Evolutionary conservation across 768 basidiomycete species (phyloP).

Genomic region (Suillus brevipes): DNA sequence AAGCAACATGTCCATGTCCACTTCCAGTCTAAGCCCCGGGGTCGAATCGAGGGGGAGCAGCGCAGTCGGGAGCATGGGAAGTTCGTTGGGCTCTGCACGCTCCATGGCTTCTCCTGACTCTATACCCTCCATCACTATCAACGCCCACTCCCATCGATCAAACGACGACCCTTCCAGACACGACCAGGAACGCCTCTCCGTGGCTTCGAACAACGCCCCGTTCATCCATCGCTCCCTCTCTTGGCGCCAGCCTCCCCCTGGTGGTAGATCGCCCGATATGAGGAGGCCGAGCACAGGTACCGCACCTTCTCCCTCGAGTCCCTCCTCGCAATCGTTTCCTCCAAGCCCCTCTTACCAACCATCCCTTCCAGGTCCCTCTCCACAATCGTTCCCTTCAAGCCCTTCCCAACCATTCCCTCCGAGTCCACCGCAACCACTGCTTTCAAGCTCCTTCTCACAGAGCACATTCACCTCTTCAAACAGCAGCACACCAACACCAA

Average conservation of each 20-base stretch:
- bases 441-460: neutral
- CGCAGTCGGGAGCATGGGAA: neutral
- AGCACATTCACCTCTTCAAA: neutral
- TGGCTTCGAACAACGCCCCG: neutral
- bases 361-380: neutral
- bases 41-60: neutral
- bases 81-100: neutral
- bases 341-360: neutral
- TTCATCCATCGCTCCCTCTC: neutral
- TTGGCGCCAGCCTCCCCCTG: neutral
- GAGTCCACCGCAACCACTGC: neutral
- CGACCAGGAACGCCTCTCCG: neutral
- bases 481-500: neutral
- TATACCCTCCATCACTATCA: neutral
- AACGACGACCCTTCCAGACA: slow-evolving; percentile 18
- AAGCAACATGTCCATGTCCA: neutral
- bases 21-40: neutral
- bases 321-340: neutral
- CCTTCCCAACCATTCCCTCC: neutral
- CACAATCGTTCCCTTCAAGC: neutral
- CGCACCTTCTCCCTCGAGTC: neutral
- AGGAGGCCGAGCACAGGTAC: neutral
- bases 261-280: neutral
- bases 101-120: neutral
- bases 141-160: neutral